These are phyloP conservation scores for Dothiorella sarmentorum DNA, from an alignment of 2,329 filamentous ascomycete species.

Conservation along the genomic window DNA sequence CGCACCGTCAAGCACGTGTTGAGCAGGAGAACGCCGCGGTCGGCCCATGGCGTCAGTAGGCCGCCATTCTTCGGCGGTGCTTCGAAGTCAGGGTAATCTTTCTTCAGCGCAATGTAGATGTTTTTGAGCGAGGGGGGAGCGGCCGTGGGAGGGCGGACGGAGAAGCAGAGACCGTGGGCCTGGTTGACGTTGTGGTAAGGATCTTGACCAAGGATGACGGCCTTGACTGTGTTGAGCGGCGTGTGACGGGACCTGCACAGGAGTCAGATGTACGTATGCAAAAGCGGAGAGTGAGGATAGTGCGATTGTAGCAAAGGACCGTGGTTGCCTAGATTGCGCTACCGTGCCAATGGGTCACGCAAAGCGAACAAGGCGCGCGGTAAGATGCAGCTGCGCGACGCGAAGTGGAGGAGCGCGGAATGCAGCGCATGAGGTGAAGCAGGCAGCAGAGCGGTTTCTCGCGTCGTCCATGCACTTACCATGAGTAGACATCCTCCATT, in stretches of 20 bases:
- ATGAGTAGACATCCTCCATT: constrained; percentile 85
- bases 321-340: too few relatives aligned
- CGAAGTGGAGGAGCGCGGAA: background rate
- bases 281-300: background rate
- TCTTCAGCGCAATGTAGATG: constrained; percentile 85
- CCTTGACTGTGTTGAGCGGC: constrained; percentile 82
- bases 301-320: too few relatives aligned
- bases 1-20: constrained; percentile 95
- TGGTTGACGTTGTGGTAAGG: constrained; percentile 96
- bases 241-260: constrained; percentile 80
- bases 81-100: constrained; percentile 79
- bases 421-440: background rate
- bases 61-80: constrained; percentile 74
- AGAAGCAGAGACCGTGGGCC: constrained; percentile 95
- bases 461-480: constrained; percentile 54
- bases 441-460: background rate
- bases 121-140: constrained; percentile 89
- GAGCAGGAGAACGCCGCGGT: constrained; percentile 85
- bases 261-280: background rate
- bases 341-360: too few relatives aligned
- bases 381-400: background rate
- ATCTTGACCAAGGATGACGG: constrained; percentile 92
- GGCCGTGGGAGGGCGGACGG: constrained; percentile 80
- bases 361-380: too few relatives aligned
- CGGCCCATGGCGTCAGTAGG: constrained; percentile 87